phyloP scores from a whole-genome alignment of 768 basidiomycete species.

The Imleria badia region DNA sequence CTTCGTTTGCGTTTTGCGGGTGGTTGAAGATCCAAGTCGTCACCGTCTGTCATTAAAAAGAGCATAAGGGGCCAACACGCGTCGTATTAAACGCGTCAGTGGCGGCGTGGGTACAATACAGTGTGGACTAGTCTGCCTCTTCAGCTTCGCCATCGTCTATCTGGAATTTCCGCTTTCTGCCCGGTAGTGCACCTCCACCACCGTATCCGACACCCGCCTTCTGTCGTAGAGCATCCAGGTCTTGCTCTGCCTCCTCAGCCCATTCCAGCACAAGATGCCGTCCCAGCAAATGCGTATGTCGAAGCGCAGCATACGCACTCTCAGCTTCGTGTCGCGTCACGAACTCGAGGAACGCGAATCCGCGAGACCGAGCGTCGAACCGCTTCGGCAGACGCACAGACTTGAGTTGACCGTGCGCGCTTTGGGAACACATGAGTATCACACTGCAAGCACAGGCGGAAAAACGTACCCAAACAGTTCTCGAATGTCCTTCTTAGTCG shows the following conservation, averaged over 20 bases:
- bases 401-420: conserved; percentile 90
- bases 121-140: conserved; percentile 22
- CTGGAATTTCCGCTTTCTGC: conserved; percentile 68
- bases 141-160: conserved; percentile 42
- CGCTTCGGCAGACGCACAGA: conserved; percentile 92
- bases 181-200: conserved; percentile 67
- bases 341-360: conserved; percentile 97
- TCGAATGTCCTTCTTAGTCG: conserved; percentile 87
- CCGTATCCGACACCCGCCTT: conserved; percentile 82
- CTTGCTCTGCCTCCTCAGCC: conserved; percentile 82
- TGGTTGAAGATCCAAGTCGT: not conserved
- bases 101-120: conserved; percentile 7
- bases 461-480: conserved; percentile 79
- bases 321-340: conserved; percentile 87
- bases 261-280: conserved; percentile 94
- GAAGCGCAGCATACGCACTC: conserved; percentile 80
- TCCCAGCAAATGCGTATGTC: conserved; percentile 94
- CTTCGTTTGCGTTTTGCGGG: conserved; percentile 7
- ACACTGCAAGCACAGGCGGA: not conserved
- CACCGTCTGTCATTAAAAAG: not conserved
- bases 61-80: not conserved
- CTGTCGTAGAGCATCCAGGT: conserved; percentile 71
- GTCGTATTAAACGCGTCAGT: not conserved
- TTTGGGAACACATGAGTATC: conserved; percentile 29
- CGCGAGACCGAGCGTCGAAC: conserved; percentile 84